These are phyloP conservation scores for Aspergillus eucalypticola DNA, from an alignment of 2,329 filamentous ascomycete species.

Conservation along the genomic window DNA sequence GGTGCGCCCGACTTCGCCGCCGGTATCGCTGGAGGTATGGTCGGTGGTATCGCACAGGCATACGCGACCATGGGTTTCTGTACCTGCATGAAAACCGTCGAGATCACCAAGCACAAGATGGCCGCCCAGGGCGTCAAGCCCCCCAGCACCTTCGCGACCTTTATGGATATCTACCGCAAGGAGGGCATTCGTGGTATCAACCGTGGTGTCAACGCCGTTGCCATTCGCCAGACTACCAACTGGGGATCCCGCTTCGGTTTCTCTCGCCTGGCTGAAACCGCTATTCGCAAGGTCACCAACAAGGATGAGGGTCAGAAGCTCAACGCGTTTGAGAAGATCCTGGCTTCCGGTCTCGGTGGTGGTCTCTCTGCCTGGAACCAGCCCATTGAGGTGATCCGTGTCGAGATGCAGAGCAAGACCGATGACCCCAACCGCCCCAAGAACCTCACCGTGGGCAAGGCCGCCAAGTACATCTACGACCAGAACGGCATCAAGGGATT, in stretches of 20 bases:
- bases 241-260: conserved; percentile 97
- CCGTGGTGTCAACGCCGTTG: conserved; percentile 97
- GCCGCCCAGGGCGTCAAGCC: conserved; percentile 79
- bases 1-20: conserved; percentile 84
- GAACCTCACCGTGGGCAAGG: conserved; percentile 95
- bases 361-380: conserved; percentile 98
- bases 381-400: conserved; percentile 98
- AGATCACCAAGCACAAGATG: conserved; percentile 98
- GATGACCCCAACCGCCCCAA: conserved; percentile 96
- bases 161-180: conserved; percentile 93
- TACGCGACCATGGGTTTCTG: conserved; percentile 99
- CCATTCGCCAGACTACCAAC: conserved; percentile 98
- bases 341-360: conserved; percentile 83
- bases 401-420: conserved; percentile 99
- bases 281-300: conserved; percentile 74
- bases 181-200: conserved; percentile 97
- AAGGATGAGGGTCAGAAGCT: conserved; percentile 83
- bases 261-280: conserved; percentile 83
- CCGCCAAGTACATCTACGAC: conserved; percentile 80
- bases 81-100: conserved; percentile 99
- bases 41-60: conserved; percentile 92
- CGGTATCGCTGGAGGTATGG: conserved; percentile 88
- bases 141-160: conserved; percentile 88
- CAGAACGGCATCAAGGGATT: conserved; percentile 87
- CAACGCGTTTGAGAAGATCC: conserved; percentile 78